phyloP scores from a whole-genome alignment of 768 basidiomycete species.

The Tephrocybe sp. region DNA sequence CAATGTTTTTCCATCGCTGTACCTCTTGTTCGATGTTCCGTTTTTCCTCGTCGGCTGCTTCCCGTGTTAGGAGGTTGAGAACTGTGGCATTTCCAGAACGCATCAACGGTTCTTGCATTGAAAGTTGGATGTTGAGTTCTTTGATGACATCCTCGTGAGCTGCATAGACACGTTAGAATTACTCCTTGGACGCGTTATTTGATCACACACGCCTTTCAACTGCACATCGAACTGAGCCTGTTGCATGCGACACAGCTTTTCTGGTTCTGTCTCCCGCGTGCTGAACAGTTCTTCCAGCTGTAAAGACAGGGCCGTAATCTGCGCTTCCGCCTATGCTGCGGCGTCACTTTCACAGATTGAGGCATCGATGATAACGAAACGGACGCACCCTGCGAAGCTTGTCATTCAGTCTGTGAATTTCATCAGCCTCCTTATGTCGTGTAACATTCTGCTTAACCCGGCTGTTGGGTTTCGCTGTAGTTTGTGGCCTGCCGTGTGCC shows the following conservation, averaged over 20 bases:
- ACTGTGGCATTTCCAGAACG: constrained; percentile 48
- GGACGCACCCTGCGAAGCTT: constrained; percentile 26
- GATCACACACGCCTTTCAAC: constrained; percentile 46
- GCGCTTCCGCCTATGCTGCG: constrained; percentile 35
- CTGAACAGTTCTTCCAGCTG: constrained; percentile 62
- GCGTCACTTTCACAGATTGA: background rate
- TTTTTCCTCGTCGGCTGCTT: constrained; percentile 72
- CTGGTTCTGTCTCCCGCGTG: constrained; percentile 65
- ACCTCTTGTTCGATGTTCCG: constrained; percentile 50
- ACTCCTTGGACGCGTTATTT: background rate
- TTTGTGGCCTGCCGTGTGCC: background rate
- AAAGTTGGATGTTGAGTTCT: constrained; percentile 54
- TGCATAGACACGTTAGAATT: constrained; percentile 21
- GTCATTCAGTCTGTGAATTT: constrained; percentile 20
- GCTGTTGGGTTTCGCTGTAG: constrained; percentile 13
- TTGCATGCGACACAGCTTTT: constrained; percentile 50
- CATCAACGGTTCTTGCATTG: constrained; percentile 55
- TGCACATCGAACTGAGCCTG: constrained; percentile 51
- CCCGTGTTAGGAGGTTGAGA: constrained; percentile 70
- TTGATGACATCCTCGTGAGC: constrained; percentile 58
- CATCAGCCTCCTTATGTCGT: constrained; percentile 9
- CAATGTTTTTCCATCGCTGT: constrained; percentile 36
- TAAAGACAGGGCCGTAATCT: constrained; percentile 44
- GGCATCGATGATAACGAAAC: constrained; percentile 1
- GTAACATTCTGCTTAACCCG: constrained; percentile 3